A percentile compares a stretch with the other conserved stretches of the same genome.
These are phyloP conservation scores for Cordyceps tenuipes DNA, from an alignment of 2,329 filamentous ascomycete species.

Conservation along the genomic window DNA sequence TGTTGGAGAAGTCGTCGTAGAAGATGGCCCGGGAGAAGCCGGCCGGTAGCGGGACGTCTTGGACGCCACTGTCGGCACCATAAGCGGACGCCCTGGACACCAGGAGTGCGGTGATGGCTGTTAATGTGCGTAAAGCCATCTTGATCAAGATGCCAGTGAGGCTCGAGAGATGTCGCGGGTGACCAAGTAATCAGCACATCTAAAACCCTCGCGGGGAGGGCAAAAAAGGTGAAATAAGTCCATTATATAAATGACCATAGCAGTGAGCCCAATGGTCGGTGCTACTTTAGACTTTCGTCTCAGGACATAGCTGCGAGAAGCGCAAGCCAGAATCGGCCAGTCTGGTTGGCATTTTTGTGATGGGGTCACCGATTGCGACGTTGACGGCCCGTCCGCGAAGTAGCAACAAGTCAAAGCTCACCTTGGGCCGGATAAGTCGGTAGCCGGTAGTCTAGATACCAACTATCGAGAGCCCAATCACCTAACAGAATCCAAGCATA, in stretches of 20 bases:
- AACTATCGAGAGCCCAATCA: background rate
- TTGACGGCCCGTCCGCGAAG: background rate
- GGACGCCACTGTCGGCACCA: background rate
- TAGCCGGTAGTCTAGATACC: too few species aligned
- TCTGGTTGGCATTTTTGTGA: too few species aligned
- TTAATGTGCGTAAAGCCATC: background rate
- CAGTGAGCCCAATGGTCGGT: background rate
- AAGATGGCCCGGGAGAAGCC: constrained; percentile 20
- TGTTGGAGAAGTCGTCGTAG: constrained; percentile 25
- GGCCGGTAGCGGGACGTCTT: constrained; percentile 2
- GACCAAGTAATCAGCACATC: background rate
- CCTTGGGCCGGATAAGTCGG: background rate
- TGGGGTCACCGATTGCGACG: background rate
- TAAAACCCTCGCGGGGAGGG: too few species aligned
- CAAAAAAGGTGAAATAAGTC: background rate
- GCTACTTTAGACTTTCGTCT: background rate
- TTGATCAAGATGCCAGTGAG: background rate
- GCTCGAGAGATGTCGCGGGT: background rate
- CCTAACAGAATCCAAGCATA: background rate
- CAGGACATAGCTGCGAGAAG: background rate
- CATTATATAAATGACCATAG: background rate
- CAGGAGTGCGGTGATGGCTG: background rate
- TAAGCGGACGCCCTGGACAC: background rate
- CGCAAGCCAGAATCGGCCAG: background rate
- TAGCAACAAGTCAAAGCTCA: background rate